phyloP scores from a whole-genome alignment of 2,329 filamentous ascomycete genomes.

The Raffaelea arxii region DNA sequence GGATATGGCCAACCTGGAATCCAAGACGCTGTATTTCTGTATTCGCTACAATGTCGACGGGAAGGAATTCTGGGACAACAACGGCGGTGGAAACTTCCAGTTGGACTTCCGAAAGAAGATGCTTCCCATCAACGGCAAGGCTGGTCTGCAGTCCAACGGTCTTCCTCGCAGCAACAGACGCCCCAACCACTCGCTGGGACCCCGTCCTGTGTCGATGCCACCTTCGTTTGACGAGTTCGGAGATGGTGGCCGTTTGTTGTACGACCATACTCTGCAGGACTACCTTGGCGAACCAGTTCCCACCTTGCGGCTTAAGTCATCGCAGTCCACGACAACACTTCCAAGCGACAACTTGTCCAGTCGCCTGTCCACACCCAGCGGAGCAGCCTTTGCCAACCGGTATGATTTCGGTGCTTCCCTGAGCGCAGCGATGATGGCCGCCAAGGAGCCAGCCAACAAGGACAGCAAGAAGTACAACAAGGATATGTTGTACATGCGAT shows the following conservation, averaged over 20 bases:
- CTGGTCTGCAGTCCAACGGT: conserved; percentile 27
- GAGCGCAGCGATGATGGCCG: conserved; percentile 67
- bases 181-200: conserved; percentile 25
- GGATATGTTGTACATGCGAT: conserved; percentile 49
- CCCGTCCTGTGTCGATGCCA: conserved; percentile 45
- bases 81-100: conserved; percentile 77
- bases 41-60: conserved; percentile 78
- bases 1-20: conserved; percentile 82
- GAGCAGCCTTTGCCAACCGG: conserved; percentile 77
- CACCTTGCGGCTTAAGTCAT: conserved; percentile 59
- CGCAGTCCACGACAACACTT: conserved; percentile 52
- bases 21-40: conserved; percentile 88
- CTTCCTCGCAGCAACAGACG: conserved; percentile 61
- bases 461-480: conserved; percentile 27
- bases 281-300: conserved; percentile 53
- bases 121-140: conserved; percentile 50
- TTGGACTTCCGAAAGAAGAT: conserved; percentile 82
- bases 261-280: conserved; percentile 50
- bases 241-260: conserved; percentile 46
- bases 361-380: conserved; percentile 44
- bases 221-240: conserved; percentile 64
- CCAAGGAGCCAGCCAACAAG: conserved; percentile 46
- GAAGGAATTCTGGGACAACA: conserved; percentile 93
- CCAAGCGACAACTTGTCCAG: conserved; percentile 51
- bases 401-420: conserved; percentile 96